Base-by-base conservation (phyloP, 2,329 filamentous ascomycete species). In the Penicillium corylophilum region DNA sequence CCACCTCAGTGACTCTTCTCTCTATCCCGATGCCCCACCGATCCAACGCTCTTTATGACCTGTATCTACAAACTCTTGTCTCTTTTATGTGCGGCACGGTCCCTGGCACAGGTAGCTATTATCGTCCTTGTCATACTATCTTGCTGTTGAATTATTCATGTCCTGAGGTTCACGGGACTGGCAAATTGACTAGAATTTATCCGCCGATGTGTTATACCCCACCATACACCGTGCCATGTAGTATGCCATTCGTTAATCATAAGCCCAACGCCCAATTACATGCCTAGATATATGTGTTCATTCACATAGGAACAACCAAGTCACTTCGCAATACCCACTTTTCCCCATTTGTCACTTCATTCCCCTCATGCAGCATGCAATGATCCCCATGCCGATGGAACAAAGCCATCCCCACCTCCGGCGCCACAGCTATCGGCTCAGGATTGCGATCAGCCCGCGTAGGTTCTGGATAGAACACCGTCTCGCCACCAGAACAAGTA, bases 301-400 rank as follows among this genome's bases (percentile, higher is more conserved):
- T 45, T 70, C 56, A 74, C 53, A 69, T 61, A 31, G 56, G 63
- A 46, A 77, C 74, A 28, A 77, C 73, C 38, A 96, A 72, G 76
- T 96, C 92, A 56, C 88, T 95, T 59, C 91, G 79, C 53, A 96
- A 81, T 53, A 96, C 86, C 91, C 91, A 96, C 72, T 96, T 96
- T 74, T 95, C 90, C 9, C 91, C 91, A 38, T 81, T 79, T 1
- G 75, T 80, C 0, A 96, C 91, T 67, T 95, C 86, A 51, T 83
- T 81, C 0, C 91, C 91, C 71, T 96, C 91, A 71, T 96, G 92
- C 65, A 96, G 74, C 76, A 96, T 82, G 73, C 93, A 96, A 56
- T 93, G 88, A 59, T 90, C 83, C 0, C 93, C 92, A 73, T 96
- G 93, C 57, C 89, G 89, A 72, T 96, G 93, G 54, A 96, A 76